Conservation (phyloP, 345 rosid species). For the Eucalyptus polybractea region DNA sequence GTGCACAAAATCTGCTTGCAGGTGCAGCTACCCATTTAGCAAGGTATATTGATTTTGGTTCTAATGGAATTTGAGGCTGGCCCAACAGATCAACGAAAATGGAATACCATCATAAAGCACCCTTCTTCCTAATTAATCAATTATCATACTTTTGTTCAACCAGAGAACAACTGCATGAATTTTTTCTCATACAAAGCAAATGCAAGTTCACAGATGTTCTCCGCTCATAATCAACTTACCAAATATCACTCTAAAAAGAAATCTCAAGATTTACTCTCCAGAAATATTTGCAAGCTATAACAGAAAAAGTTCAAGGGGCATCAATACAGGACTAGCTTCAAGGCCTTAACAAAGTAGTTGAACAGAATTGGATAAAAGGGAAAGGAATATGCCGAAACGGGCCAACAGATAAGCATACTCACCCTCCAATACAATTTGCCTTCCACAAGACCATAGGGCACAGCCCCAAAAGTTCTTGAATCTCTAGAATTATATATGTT, state of each 20-base stretch:
- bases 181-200: neutral
- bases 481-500: conserved; percentile 38
- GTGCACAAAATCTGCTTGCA: neutral
- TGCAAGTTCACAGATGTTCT: neutral
- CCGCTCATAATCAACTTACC: neutral
- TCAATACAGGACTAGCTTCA: neutral
- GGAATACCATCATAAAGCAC: neutral
- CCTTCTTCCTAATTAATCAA: neutral
- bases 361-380: neutral
- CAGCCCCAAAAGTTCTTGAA: conserved; percentile 65
- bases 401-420: neutral
- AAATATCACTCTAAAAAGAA: neutral
- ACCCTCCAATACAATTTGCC: conserved; percentile 63
- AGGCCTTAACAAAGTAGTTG: neutral
- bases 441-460: conserved; percentile 64
- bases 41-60: neutral
- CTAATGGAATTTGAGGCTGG: neutral
- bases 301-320: neutral
- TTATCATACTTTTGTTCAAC: neutral
- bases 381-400: neutral
- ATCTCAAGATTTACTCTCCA: neutral
- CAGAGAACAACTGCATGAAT: neutral
- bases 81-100: neutral
- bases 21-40: neutral
- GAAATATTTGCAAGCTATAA: neutral